Evolutionary conservation across 139 green algal species (phyloP).

Genomic region (Chlamydomonas sphaeroides): DNA sequence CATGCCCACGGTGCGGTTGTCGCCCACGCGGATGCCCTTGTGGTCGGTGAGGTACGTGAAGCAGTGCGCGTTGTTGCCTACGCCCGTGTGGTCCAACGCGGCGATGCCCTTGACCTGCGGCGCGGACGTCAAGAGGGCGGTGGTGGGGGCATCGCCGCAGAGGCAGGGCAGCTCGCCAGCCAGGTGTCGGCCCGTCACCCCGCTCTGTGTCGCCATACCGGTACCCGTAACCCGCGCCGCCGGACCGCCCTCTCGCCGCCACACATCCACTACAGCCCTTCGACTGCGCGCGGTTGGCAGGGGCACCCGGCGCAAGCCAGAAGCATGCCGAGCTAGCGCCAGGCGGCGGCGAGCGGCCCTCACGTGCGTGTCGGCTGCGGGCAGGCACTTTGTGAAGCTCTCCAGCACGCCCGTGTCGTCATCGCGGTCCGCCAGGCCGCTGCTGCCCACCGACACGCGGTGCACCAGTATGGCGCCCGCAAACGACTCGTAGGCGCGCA

Average conservation of each 20-base stretch:
- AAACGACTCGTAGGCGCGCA: neutral
- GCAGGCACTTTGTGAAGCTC: neutral
- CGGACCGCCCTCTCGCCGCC: too few relatives aligned
- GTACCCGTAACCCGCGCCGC: too few relatives aligned
- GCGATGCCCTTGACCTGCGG: neutral
- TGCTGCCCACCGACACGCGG: neutral
- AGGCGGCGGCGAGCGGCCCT: neutral
- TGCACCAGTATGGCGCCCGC: neutral
- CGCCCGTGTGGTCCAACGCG: neutral
- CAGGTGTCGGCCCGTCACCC: too few relatives aligned
- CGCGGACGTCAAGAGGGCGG: too few relatives aligned
- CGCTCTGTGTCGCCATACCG: too few relatives aligned
- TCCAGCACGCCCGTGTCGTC: neutral
- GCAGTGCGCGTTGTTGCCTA: neutral
- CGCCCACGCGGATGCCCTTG: neutral
- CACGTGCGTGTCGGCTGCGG: neutral
- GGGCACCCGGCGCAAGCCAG: too few relatives aligned
- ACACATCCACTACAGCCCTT: too few relatives aligned
- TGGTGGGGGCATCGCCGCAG: too few relatives aligned
- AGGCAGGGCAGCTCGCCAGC: too few relatives aligned
- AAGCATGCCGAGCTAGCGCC: too few relatives aligned
- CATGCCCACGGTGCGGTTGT: neutral
- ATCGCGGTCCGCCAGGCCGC: neutral
- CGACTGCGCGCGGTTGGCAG: too few relatives aligned
- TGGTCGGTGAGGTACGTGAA: neutral